Evolutionary conservation across 1,284 basidiomycete genomes (phyloP), one percentile per base, ranked within the genome.

Genomic region (Xanthoconium separans): DNA sequence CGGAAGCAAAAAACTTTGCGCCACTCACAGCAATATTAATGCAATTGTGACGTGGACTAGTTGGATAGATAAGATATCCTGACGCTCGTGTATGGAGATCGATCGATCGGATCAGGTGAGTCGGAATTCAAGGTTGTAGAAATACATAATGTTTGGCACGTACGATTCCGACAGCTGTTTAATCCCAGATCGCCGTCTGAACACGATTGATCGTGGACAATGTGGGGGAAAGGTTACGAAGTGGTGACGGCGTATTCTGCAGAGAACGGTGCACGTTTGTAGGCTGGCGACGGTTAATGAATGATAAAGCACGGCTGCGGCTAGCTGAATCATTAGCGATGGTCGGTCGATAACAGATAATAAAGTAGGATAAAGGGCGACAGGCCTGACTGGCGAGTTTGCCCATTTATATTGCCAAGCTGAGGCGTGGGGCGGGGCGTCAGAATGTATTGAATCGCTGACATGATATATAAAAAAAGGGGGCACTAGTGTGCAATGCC

Each of bases 81-180:
- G n/a, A n/a, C n/a, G n/a, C n/a, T n/a, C n/a, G n/a, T n/a, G n/a
- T n/a, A n/a, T n/a, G n/a, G n/a, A n/a, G n/a, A n/a, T n/a, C n/a
- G n/a, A n/a, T 66, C 60, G 47, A 65, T 66, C 60, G 39, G 47
- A 63, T 61, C 60, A 54, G 54, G 56, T 56, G 18, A 3, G 16
- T 47, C 47, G 43, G 53, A 44, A 55, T 37, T 11, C 11, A 52
- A 39, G 49, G 49, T 51, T 31, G 22, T 41, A 39, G 18, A 40
- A 18, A 34, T 44, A 36, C 34, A 34, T 30, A 48, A 34, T 34
- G 33, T n/a, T n/a, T 27, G 24, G 39, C 33, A 47, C 33, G 16
- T 18, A 39, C 16, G 20, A 42, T 39, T 6, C 27, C 37, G 43
- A 43, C 30, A 24, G 8, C 39, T 20, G n/a, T n/a, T 27, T 30